phyloP scores from a whole-genome alignment of 495 filamentous ascomycete species.

The Pseudevernia furfuracea region DNA sequence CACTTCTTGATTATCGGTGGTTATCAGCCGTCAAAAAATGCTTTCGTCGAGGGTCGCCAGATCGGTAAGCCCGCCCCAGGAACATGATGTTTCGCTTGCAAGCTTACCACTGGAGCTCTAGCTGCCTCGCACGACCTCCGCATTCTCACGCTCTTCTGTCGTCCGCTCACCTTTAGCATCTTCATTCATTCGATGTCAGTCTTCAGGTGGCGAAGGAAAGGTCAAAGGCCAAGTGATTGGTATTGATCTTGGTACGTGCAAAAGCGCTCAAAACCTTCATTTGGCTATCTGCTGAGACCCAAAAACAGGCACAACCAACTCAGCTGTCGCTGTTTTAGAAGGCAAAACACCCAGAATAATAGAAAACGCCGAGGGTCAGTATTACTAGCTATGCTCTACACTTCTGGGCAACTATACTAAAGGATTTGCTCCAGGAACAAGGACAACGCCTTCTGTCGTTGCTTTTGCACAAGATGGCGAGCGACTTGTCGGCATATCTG shows the following conservation, averaged over 20 bases:
- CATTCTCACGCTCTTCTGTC: conserved; percentile 33
- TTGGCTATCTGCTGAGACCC: conserved; percentile 12
- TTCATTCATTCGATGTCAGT: conserved; percentile 23
- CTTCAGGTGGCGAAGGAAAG: conserved; percentile 74
- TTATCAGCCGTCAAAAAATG: conserved; percentile 38
- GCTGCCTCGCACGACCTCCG: conserved; percentile 59
- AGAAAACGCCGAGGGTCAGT: conserved; percentile 88
- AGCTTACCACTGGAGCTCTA: conserved; percentile 34
- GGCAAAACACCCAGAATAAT: conserved; percentile 92
- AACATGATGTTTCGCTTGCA: conserved; percentile 21
- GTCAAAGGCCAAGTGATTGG: conserved; percentile 95
- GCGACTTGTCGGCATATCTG: conserved; percentile 93
- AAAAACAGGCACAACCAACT: conserved; percentile 83
- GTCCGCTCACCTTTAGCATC: conserved; percentile 22
- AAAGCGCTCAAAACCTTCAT: not conserved
- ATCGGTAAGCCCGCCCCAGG: conserved; percentile 52
- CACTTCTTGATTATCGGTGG: conserved; percentile 26
- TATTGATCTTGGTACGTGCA: conserved; percentile 87
- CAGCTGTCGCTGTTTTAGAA: conserved; percentile 95
- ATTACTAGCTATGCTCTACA: conserved; percentile 6
- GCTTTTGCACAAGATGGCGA: conserved; percentile 96
- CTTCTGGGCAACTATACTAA: conserved; percentile 5
- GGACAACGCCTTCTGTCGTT: conserved; percentile 95
- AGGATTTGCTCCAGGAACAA: conserved; percentile 55
- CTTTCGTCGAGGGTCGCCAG: conserved; percentile 48